Base-by-base conservation (phyloP, 169 alveolate genomes). In the Plasmodium malariae region DNA sequence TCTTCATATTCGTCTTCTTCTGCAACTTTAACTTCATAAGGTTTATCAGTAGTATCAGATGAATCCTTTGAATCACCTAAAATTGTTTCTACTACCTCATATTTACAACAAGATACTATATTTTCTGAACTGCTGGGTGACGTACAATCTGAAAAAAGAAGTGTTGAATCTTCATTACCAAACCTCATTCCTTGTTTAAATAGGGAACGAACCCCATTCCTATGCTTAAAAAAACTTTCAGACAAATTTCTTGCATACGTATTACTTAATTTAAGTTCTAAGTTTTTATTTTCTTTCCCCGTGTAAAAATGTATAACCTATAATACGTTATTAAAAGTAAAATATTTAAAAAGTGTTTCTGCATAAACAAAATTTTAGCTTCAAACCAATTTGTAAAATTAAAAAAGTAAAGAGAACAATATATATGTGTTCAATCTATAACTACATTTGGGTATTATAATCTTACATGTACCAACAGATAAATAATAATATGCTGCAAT, bases 51-150 rank as follows among this genome's bases (percentile, higher is more conserved):
- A 67, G 21, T 12, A 17, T 3, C 34, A 67, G 12, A 32, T 24
- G 55, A 3, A 67, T 67, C 2, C 24, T n/a, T 0, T 17, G 74
- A 67, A 43, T 28, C 74, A 67, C 74, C 74, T 26, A 67, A 36
- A 34, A 67, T 37, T 12, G 74, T 67, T 67, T 67, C 74, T 36
- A 67, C 7, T 67, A 32, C 74, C 43, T 34, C 74, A 67, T 67
- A 67, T 67, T 55, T 67, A 19, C 74, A 67, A 37, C 74, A 19
- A 30, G 28, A 14, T 67, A 17, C 36, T 37, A 7, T 17, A n/a
- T 67, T 30, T n/a, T 49, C 5, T 67, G 57, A 17, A 19, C 60
- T 14, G 5, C 9, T 36, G 28, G 21, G 19, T 24, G 21, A 12
- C 36, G 24, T 24, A 67, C 24, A 12, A 30, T 40, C 51, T 5